Base-by-base conservation (phyloP, 345 rosid genomes). In the Eucalyptus urophylla region DNA sequence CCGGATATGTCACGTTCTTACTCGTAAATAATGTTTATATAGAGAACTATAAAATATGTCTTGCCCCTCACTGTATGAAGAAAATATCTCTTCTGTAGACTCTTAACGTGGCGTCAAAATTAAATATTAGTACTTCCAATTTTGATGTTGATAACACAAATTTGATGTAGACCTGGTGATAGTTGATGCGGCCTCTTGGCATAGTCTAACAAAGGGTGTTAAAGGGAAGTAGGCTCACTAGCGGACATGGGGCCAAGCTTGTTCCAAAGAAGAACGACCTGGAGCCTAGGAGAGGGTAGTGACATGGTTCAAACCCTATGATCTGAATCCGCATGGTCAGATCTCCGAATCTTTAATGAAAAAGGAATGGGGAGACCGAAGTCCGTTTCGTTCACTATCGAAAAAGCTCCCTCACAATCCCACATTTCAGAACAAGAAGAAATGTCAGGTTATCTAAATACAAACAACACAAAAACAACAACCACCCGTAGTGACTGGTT, bases 1-100 rank as follows among this genome's bases (percentile, higher is more conserved):
- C 11, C 4, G 37, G 83, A 76, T 76, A 2, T 11, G 47, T 22
- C 8, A 21, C 47, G 0, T 0, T 44, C 45, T 37, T 3, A 2
- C 5, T 37, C 8, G 14, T 6, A 31, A 8, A n/a, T n/a, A 67
- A n/a, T 67, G 37, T 31, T 31, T 1, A 31, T n/a, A 31, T 8
- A 8, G 76, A 14, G 10, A 67, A n/a, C 40, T 67, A 15, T 67
- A 15, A 67, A 67, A 67, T n/a, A 69, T 69, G 44, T 19, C 44
- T 9, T 9, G 40, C 24, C 80, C 40, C 13, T 3, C 11, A 33
- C 11, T 21, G 13, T 8, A 17, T 33, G 7, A 19, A 69, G 80
- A 69, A 19, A 33, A 8, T 69, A 1, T 69, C 80, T 69, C 80
- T 16, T 33, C 12, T 8, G 10, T 2, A 3, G 80, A 33, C 12